Base-by-base conservation (phyloP, 441 rosid genomes). In the Pelargonium myrrhifolium region DNA sequence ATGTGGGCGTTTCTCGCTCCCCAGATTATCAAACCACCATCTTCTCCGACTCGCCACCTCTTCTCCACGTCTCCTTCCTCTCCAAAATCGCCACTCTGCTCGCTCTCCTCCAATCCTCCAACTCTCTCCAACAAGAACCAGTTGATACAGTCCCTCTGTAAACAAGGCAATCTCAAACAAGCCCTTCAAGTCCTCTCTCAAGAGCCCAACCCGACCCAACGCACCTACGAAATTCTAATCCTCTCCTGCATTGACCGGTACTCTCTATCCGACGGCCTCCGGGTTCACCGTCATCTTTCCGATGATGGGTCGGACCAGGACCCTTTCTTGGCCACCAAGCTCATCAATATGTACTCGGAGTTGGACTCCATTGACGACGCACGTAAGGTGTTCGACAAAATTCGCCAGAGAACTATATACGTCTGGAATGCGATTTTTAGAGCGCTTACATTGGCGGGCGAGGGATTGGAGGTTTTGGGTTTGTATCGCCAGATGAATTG, bases 321-420 rank as follows among this genome's bases (percentile, higher is more conserved):
- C 58, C 92, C 97, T 6, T 93, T 90, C 77, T 75, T 93, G 90
- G 97, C 87, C 12, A 90, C 98, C 47, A 90, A 93, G 69, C 96
- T 93, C 47, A 93, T 93, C 2, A 78, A 79, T 21, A 78, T 84
- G 83, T 90, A 88, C 21, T 78, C 90, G 0, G 76, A 74, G 62
- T 70, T 93, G 56, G 89, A 83, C n/a, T 82, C 83, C 0, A 63
- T 86, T 10, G 84, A 81, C 56, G 68, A 79, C 49, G 97, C 87
- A 26, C 96, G 92, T 64, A 73, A 82, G 68, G 89, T 93, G 92
- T 93, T 90, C 73, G 96, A 90, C 77, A 78, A 82, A 90, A 87
- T 81, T 76, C 89, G 69, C 65, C 76, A 64, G 1, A 85, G 94
- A 84, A 93, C 93, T 6, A 72, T 93, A 51, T 90, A 76, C 40